Conservation (phyloP, 192 early-diverging fungal species). For the Coemansia sp. region DNA sequence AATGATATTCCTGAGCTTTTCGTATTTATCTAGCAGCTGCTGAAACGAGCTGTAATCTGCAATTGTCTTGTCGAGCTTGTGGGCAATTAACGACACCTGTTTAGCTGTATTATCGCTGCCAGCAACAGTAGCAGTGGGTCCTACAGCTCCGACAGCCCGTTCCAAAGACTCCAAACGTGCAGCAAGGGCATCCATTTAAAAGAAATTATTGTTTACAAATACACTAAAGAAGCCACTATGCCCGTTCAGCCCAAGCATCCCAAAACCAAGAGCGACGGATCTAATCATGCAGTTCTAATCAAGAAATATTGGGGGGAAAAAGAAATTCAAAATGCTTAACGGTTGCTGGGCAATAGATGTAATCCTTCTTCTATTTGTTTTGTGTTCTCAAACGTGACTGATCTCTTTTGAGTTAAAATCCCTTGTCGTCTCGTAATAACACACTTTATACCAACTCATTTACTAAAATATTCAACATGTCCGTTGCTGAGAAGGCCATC, state of each 20-base stretch:
- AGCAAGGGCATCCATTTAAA: slow-evolving; percentile 30
- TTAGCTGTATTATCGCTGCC: background rate
- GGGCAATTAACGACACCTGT: slow-evolving; percentile 38
- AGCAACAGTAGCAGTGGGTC: background rate
- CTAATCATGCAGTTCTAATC: too few species aligned
- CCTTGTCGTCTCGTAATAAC: slow-evolving; percentile 37
- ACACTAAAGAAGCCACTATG: background rate
- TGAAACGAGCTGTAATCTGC: slow-evolving; percentile 22
- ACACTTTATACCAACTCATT: slow-evolving; percentile 5
- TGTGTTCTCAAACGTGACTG: slow-evolving; percentile 43
- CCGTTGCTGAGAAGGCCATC: slow-evolving; percentile 81
- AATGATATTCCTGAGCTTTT: slow-evolving; percentile 36
- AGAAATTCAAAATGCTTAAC: too few species aligned
- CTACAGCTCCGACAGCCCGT: slow-evolving; percentile 25
- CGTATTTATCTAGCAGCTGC: slow-evolving; percentile 36
- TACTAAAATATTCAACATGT: slow-evolving; percentile 36
- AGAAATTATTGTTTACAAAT: background rate
- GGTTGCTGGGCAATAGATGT: background rate
- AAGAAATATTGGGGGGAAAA: too few species aligned
- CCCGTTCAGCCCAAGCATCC: background rate
- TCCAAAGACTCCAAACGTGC: slow-evolving; percentile 37
- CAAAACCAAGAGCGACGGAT: too few species aligned
- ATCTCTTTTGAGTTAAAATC: slow-evolving; percentile 52
- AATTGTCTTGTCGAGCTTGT: slow-evolving; percentile 20
- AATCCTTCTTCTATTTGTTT: slow-evolving; percentile 14